Evolutionary conservation across 441 rosid species (phyloP), one percentile per base, ranked within the genome.

Genomic region (Populus hybrid): DNA sequence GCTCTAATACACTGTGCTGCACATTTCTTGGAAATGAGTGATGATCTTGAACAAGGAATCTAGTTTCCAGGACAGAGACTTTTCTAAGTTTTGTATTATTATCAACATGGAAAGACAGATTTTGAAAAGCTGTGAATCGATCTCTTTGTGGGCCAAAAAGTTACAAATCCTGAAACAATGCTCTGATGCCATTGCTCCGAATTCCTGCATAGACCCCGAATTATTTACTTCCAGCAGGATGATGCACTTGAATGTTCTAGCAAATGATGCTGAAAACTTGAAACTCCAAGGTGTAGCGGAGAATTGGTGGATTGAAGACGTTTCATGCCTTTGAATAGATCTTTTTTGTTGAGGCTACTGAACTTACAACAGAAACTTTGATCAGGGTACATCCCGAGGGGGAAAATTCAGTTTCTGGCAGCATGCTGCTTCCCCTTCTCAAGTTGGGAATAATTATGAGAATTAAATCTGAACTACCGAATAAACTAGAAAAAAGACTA

Each of bases 221-320:
- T 77, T 77, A 10, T 71, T 85, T 36, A 9, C 24, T 69, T 63
- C 71, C n/a, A 40, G 69, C 24, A 45, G 14, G 68, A 73, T 50
- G 76, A 76, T 64, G 63, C 74, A 26, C 66, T 56, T 72, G 50
- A 69, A 38, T 56, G 53, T 21, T 78, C 66, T 38, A 9, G 69
- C n/a, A 21, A 81, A 72, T 28, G 68, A 73, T 9, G 21, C 38
- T 7, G 76, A 69, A 45, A 71, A 78, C 72, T 72, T 28, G 5
- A 75, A 69, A 72, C 50, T 16, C 1, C 80, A 72, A 76, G 76
- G 70, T 6, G 3, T 71, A 45, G 66, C 72, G 35, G 84, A 84
- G 20, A 71, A 83, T 38, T 89, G 94, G 93, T 89, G 94, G 90
- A 81, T 84, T 70, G 90, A 86, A 77, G 93, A 89, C 70, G 87